These are phyloP conservation scores for Endoconidiophora polonica DNA, from an alignment of 2,329 filamentous ascomycete species.

Conservation along the genomic window DNA sequence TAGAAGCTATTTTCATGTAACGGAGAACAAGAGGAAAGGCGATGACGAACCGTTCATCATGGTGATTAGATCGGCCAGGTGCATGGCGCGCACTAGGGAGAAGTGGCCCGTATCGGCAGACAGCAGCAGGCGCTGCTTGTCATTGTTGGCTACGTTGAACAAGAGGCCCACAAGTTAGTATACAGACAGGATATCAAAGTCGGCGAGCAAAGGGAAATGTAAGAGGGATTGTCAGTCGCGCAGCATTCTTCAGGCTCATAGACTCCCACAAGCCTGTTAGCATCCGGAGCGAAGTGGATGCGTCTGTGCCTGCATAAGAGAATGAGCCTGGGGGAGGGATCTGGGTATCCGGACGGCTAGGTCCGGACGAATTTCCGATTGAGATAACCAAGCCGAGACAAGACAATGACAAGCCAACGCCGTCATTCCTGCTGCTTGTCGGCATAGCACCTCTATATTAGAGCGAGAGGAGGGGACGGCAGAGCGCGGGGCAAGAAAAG, in stretches of 20 bases:
- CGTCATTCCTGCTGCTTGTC: too few species aligned
- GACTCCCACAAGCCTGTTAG: too few species aligned
- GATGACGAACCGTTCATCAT: constrained; percentile 50
- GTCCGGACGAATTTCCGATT: too few species aligned
- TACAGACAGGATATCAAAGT: neutral
- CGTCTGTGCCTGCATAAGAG: neutral
- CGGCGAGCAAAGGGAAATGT: neutral
- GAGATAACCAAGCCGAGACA: too few species aligned
- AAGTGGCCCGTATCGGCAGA: constrained; percentile 58
- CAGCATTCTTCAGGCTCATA: neutral
- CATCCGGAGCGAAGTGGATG: neutral
- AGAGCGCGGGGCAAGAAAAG: neutral
- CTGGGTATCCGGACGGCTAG: too few species aligned
- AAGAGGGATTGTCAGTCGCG: neutral
- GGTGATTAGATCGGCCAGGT: constrained; percentile 72
- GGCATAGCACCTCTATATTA: too few species aligned
- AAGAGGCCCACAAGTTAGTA: too few species aligned
- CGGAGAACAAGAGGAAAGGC: neutral
- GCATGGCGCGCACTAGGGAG: constrained; percentile 48
- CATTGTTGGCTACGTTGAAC: constrained; percentile 30
- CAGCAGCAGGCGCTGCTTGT: constrained; percentile 63
- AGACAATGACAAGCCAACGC: too few species aligned
- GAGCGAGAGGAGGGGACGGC: too few species aligned
- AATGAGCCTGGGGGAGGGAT: too few species aligned
- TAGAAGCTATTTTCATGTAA: neutral